Base-by-base conservation (phyloP, 164 flowering plant genomes). In the Platanus orientalis region DNA sequence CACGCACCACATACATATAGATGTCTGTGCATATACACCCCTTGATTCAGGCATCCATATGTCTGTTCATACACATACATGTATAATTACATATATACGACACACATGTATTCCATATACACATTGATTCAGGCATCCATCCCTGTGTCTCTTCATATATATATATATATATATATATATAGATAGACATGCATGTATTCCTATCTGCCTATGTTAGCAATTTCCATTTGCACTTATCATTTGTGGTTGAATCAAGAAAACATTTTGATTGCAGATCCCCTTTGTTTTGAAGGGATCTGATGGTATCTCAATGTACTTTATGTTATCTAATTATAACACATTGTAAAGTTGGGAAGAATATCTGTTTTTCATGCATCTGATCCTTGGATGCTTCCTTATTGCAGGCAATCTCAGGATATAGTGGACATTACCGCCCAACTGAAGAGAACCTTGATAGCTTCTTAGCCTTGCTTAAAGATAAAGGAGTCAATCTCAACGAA, bases 391-490 rank as follows among this genome's bases (percentile, higher is more conserved):
- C 20, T 66, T 34, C 6, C 53, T 61, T 42, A 14, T 74, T 78
- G 54, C 89, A 94, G 97, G 75, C 83, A 44, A 78, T 94, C 69
- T 91, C 96, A 48, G 81, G 95, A 13, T 86, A 89, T 66, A 90
- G 98, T 73, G 98, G 97, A 27, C 98, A 91, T 71, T 91, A 94
- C 69, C 79, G 84, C 47, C 98, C 95, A 63, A 82, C 84, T 26
- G 90, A 87, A 23, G 96, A 87, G 28, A 76, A 74, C 57, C 85
- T 89, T 52, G 79, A 66, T 7, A 74, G 64, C 69, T 84, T 91
- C 67, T 34, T 81, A 32, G 64, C 79, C 53, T 77, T 84, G 62
- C 86, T 91, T 13, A 67, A 67, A 68, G 88, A 80, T 61, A 81
- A 86, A 57, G 91, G 87, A 45, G 90, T 89, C 54, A 76, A 80